phyloP scores from a whole-genome alignment of 129 eudicot genomes.

The Glebionis coronaria region DNA sequence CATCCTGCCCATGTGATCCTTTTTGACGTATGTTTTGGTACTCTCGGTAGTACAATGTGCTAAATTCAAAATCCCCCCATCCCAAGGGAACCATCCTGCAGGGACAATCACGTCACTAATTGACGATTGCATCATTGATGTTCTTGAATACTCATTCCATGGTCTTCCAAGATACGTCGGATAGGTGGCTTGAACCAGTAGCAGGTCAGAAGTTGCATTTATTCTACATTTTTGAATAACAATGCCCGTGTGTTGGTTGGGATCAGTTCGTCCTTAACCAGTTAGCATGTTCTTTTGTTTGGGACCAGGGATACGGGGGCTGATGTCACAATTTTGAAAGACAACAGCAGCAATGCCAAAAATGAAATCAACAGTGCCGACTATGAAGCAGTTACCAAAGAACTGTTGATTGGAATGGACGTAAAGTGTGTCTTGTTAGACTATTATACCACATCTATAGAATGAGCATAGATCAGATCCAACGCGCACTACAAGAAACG shows the following conservation, averaged over 20 bases:
- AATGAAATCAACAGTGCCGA: constrained; percentile 69
- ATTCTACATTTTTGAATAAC: constrained; percentile 58
- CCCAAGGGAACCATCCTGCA: no score
- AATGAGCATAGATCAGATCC: constrained; percentile 48
- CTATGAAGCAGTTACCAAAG: constrained; percentile 47
- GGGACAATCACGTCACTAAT: no score
- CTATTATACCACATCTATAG: constrained; percentile 49
- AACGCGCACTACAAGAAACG: no score
- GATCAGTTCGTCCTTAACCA: constrained; percentile 43
- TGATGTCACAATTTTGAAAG: constrained; percentile 45
- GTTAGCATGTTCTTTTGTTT: constrained; percentile 53
- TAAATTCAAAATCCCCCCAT: constrained; percentile 44
- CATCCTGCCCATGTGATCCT: constrained; percentile 55
- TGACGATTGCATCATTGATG: constrained; percentile 48
- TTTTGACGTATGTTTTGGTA: constrained; percentile 39
- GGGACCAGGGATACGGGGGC: constrained; percentile 34
- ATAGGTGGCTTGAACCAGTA: constrained; percentile 22
- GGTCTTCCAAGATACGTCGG: constrained; percentile 60
- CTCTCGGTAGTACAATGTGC: constrained; percentile 59
- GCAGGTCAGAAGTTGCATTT: constrained; percentile 34
- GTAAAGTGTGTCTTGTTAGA: constrained; percentile 61
- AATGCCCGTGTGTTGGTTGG: constrained; percentile 35
- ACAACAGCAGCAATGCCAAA: constrained; percentile 44
- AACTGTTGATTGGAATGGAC: constrained; percentile 48
- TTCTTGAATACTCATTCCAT: constrained; percentile 58